Evolutionary conservation across 1,284 basidiomycete species (phyloP), one percentile per base, ranked within the genome.

Genomic region (Heterobasidion irregulare): DNA sequence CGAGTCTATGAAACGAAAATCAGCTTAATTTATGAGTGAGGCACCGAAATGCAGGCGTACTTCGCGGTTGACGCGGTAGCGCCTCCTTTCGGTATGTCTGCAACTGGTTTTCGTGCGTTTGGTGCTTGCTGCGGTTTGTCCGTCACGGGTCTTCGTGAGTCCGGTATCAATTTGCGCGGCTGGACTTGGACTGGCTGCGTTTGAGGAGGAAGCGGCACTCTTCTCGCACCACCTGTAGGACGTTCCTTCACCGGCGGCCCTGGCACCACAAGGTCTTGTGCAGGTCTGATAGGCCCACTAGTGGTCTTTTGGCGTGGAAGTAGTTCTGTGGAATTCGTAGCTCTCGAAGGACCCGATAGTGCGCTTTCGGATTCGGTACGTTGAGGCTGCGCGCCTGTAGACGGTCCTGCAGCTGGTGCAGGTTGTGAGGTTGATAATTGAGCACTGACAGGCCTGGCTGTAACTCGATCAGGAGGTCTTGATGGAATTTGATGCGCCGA

Each of bases 121-220:
- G 26, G 26, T 26, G 26, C 26, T 26, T 26, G 26, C 26, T 5
- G 26, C 26, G 26, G 26, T 26, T 26, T 26, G 26, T 26, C 26
- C 26, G 26, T 26, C 6, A 26, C 6, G 26, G 26, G 26, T 5
- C 4, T 26, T 26, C 26, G 26, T 26, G 26, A 26, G 26, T 26
- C n/a, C 2, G 38, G n/a, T 5, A n/a, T n/a, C 38, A 41, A n/a
- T n/a, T 8, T 59, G 58, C 32, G 59, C 55, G 35, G 49, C 26
- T 38, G 49, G 33, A n/a, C 9, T 16, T 54, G 45, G 12, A 38
- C n/a, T 6, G 9, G 36, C 26, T 41, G 45, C 7, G 2, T 10
- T n/a, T 41, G n/a, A 15, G 47, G 55, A 18, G 59, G 70, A 50
- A 74, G 63, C 2, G 67, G 67, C 47, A 72, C 60, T 53, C 73